phyloP scores from a whole-genome alignment of 1,139 yeast genomes.

The Scheffersomyces titani region DNA sequence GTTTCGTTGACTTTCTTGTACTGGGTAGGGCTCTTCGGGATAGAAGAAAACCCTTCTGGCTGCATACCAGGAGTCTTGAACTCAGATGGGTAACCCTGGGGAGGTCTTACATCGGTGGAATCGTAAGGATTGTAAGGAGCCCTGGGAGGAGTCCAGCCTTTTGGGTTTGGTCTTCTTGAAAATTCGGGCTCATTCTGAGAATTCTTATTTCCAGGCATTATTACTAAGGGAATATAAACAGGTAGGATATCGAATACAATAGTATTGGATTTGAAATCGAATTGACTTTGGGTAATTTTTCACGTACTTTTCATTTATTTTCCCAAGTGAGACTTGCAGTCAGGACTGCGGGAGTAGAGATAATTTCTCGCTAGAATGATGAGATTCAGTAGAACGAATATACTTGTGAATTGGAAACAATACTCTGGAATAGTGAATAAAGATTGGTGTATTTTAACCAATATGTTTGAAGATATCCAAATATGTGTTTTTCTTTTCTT shows the following conservation, averaged over 20 bases:
- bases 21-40: slow-evolving; percentile 70
- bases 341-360: background rate
- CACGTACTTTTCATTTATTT: background rate
- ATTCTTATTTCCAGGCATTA: background rate
- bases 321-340: background rate
- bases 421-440: background rate
- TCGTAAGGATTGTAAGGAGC: slow-evolving; percentile 89
- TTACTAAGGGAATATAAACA: background rate
- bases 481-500: too few species aligned
- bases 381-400: background rate
- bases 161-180: slow-evolving; percentile 73
- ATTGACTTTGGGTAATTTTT: background rate
- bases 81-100: slow-evolving; percentile 86
- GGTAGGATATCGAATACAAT: background rate
- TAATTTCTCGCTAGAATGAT: background rate
- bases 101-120: slow-evolving; percentile 72
- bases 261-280: background rate
- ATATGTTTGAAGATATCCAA: too few species aligned
- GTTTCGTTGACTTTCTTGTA: slow-evolving; percentile 71
- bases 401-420: background rate
- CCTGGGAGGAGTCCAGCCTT: slow-evolving; percentile 79
- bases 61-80: slow-evolving; percentile 57
- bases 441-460: too few species aligned
- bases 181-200: slow-evolving; percentile 11
- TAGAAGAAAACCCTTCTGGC: slow-evolving; percentile 57